phyloP scores from a whole-genome alignment of 129 eudicot species.

The Lactuca sativa region DNA sequence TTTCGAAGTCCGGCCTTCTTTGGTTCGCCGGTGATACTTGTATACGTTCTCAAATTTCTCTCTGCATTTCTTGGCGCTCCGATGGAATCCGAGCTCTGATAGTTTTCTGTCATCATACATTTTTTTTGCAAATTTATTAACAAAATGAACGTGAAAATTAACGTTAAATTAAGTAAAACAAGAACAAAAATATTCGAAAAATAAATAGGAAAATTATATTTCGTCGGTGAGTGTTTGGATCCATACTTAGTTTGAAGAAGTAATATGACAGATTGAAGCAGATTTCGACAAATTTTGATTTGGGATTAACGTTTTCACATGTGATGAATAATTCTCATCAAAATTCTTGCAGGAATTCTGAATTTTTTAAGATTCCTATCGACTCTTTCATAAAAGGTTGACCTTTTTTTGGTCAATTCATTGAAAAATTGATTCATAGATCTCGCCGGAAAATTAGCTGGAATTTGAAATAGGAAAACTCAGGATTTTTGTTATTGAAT shows the following conservation, averaged over 20 bases:
- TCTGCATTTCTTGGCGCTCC: slow-evolving; percentile 51
- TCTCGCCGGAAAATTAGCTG: slow-evolving; percentile 32
- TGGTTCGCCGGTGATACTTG: slow-evolving; percentile 46
- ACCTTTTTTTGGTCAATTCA: slow-evolving; percentile 23
- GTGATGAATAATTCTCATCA: background rate
- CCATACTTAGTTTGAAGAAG: slow-evolving; percentile 15
- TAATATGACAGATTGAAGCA: background rate
- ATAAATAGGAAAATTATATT: slow-evolving; percentile 3
- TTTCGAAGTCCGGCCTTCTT: slow-evolving; percentile 36
- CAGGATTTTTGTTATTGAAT: background rate
- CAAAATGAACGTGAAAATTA: slow-evolving; percentile 23
- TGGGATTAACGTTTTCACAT: slow-evolving; percentile 2
- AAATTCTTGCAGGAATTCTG: background rate
- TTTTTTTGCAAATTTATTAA: background rate
- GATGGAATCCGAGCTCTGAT: slow-evolving; percentile 36
- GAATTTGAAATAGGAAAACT: background rate
- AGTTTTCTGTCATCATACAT: slow-evolving; percentile 33
- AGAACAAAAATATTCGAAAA: slow-evolving; percentile 1
- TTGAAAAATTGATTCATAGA: slow-evolving; percentile 22
- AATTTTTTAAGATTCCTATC: background rate
- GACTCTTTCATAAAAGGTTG: slow-evolving; percentile 19
- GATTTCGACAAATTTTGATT: background rate
- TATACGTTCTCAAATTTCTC: slow-evolving; percentile 49
- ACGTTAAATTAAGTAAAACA: slow-evolving; percentile 24
- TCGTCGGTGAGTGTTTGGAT: slow-evolving; percentile 11